A percentile compares a stretch with the other conserved stretches of the same genome.
Conservation (phyloP, 306 rosid genomes). For the Castanea mollissima region DNA sequence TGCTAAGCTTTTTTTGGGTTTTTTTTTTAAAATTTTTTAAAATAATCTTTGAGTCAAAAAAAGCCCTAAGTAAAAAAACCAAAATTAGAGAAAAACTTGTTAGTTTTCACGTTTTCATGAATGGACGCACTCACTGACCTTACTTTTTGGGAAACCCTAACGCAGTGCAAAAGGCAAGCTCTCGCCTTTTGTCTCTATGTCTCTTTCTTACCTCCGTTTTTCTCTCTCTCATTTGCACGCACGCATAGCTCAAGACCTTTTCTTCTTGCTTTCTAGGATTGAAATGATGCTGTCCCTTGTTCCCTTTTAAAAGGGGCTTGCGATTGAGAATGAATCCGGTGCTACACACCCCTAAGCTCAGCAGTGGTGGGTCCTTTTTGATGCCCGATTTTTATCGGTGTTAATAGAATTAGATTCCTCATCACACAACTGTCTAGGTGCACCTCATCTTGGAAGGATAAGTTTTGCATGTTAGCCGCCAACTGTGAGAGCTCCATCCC, state of each 20-base stretch:
- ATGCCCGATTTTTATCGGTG: no score
- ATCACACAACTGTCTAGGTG: no score
- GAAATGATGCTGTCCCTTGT: neutral
- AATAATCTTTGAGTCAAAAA: no score
- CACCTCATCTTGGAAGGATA: no score
- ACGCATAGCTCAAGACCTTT: neutral
- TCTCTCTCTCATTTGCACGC: slow-evolving; percentile 19
- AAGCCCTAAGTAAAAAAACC: neutral
- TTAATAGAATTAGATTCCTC: no score
- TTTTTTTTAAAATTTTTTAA: no score
- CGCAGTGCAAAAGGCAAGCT: slow-evolving; percentile 29
- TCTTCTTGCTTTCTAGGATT: neutral
- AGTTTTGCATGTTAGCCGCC: no score
- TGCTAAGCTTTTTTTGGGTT: neutral
- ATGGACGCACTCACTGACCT: slow-evolving; percentile 80
- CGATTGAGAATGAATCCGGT: neutral
- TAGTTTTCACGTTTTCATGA: neutral
- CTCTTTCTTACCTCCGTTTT: neutral
- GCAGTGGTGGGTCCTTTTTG: no score
- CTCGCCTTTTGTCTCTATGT: slow-evolving; percentile 2
- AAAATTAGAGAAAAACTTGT: neutral
- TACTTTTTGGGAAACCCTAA: slow-evolving; percentile 40
- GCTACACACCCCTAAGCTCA: neutral
- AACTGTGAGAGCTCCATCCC: no score
- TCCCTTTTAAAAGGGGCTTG: neutral